Base-by-base conservation (phyloP, 108 stramenopile species). In the Thalassiosira profunda region DNA sequence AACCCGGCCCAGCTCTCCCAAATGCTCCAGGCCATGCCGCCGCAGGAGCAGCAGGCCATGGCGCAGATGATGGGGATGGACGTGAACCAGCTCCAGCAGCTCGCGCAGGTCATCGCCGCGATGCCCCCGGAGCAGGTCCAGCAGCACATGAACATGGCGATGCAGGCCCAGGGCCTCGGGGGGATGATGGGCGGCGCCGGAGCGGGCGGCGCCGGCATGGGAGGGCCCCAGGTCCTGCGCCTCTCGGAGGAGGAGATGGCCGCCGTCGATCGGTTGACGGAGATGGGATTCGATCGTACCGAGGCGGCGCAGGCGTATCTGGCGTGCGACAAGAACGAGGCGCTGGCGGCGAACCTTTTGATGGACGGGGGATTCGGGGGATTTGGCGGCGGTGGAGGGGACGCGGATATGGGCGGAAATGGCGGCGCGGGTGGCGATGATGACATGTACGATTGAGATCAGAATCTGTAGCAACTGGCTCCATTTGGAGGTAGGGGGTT, bases 311-410 rank as follows among this genome's bases (percentile, higher is more conserved):
- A 98, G 84, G 99, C 99, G 7, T 99, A 96, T 82, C 76, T 99
- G 64, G 97, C 97, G 5, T 99, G 99, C 66, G 99, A 99, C 80
- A 99, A 98, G 90, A 98, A 99, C 78, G 97, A 98, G 72, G 96
- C 90, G 12, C 79, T 98, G 71, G 99, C 99, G 1, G 99, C 99
- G 10, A 98, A 99, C 62, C 82, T 98, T 42, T 76, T 99, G 60
- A 96, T 99, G 90, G 94, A 96, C 63, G 84, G 79, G 21, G 83
- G 79, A 17, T 82, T 80, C 58, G 81, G 72, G 35, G 83, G 63
- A 23, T 69, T 64, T 29, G 81, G 78, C 37, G 86, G 80, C 51
- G 82, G 35, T 57, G 82, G 70, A 25, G n/a, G n/a, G n/a, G n/a
- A n/a, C n/a, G 66, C 47, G 36, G 77, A 69, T 38, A 40, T 52